Conservation (phyloP, 176 grass and related monocot genomes). For the Eragrostis curvula region DNA sequence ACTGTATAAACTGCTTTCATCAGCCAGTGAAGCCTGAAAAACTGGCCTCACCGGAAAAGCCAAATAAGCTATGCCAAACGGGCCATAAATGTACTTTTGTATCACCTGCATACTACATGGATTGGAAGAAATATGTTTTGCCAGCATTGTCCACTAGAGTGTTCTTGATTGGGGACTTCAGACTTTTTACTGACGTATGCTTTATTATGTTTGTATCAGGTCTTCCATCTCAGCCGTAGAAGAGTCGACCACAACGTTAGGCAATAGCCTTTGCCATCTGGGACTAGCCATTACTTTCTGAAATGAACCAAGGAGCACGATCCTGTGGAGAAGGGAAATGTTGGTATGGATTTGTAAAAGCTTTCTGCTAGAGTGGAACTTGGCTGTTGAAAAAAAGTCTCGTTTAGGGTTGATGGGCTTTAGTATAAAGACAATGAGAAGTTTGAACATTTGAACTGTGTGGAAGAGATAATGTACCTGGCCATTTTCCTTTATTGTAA, state of each 20-base stretch:
- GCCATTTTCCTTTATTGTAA: neutral
- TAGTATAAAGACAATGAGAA: neutral
- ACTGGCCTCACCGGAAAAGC: too few relatives aligned
- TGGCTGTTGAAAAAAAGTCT: neutral
- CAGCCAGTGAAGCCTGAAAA: too few relatives aligned
- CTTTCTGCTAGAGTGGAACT: neutral
- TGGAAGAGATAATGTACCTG: neutral
- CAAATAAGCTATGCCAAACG: too few relatives aligned
- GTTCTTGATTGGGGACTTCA: neutral
- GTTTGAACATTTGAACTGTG: neutral
- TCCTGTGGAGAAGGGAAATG: neutral
- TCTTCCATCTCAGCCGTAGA: constrained; percentile 3
- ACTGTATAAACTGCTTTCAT: too few relatives aligned
- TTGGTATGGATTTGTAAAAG: neutral
- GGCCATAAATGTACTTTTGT: neutral
- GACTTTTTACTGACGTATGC: neutral
- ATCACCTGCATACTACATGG: neutral
- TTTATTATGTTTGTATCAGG: neutral
- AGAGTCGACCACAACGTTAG: neutral
- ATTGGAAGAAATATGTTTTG: neutral
- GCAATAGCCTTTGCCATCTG: neutral
- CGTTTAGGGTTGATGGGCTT: neutral
- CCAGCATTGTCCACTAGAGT: constrained; percentile 1
- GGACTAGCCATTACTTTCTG: neutral
- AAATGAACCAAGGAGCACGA: constrained; percentile 6